Evolutionary conservation across 768 basidiomycete genomes (phyloP).

Genomic region (Tricholomella constricta): DNA sequence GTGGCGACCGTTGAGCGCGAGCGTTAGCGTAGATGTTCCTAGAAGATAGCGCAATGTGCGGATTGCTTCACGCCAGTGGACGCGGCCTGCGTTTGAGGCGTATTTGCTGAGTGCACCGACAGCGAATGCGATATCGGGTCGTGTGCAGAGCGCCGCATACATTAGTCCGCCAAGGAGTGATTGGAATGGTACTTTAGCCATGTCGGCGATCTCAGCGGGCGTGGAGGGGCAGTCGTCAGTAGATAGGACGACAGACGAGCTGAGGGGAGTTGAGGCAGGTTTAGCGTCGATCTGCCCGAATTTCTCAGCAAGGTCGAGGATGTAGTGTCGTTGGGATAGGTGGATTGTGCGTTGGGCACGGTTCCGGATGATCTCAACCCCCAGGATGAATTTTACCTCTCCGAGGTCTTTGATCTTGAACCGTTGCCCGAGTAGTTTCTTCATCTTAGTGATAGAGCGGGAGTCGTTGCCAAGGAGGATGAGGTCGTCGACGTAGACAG

Average conservation of each 20-base stretch:
- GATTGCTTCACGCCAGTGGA: no score
- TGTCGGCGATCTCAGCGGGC: neutral
- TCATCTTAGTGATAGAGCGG: neutral
- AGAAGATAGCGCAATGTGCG: no score
- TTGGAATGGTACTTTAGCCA: neutral
- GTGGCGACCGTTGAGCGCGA: neutral
- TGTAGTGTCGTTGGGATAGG: neutral
- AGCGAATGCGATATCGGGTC: no score
- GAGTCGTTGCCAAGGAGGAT: no score
- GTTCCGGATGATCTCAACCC: neutral
- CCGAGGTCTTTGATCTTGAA: neutral
- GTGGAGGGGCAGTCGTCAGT: neutral
- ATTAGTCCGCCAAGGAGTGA: neutral
- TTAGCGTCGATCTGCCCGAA: neutral
- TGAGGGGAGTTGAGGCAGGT: neutral
- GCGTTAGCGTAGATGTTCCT: neutral
- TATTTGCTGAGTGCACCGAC: no score
- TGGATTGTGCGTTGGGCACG: neutral
- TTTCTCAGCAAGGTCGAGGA: neutral
- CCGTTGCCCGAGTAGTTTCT: slow-evolving; percentile 4
- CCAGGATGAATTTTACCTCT: neutral
- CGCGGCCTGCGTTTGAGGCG: no score
- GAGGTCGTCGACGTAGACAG: no score
- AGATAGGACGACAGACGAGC: neutral
- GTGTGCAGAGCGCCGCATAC: no score